A percentile compares a stretch with the other conserved stretches of the same genome.
phyloP scores from a whole-genome alignment of 2,329 filamentous ascomycete species.

The Akanthomyces muscarius region DNA sequence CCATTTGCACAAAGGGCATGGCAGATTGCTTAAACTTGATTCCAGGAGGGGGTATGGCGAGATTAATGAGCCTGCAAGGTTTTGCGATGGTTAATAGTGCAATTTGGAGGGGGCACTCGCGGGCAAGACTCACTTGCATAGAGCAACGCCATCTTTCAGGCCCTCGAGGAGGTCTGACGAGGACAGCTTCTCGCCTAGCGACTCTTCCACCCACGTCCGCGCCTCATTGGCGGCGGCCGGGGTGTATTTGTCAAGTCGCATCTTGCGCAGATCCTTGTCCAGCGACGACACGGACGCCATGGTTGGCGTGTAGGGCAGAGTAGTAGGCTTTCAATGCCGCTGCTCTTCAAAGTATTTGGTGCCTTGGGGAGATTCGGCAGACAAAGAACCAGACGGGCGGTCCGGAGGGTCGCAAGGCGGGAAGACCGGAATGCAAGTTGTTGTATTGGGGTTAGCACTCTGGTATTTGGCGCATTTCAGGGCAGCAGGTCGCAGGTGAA shows the following conservation, averaged over 20 bases:
- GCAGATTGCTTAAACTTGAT: slow-evolving; percentile 86
- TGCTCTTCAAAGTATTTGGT: not conserved
- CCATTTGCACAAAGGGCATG: slow-evolving; percentile 99
- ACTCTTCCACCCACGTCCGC: slow-evolving; percentile 78
- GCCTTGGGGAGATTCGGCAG: not conserved
- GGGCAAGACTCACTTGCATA: slow-evolving; percentile 71
- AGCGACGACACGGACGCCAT: slow-evolving; percentile 95
- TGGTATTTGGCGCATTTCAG: slow-evolving; percentile 21
- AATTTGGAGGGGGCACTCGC: not conserved
- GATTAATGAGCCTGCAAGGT: slow-evolving; percentile 67
- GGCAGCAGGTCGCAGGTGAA: not conserved
- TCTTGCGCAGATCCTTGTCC: slow-evolving; percentile 89
- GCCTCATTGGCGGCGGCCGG: slow-evolving; percentile 84
- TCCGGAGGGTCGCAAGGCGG: not conserved
- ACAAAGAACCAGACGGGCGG: not conserved
- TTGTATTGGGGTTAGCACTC: slow-evolving; percentile 15
- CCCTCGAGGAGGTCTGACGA: slow-evolving; percentile 75
- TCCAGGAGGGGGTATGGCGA: slow-evolving; percentile 69
- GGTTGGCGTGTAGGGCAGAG: slow-evolving; percentile 17
- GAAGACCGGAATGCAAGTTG: slow-evolving; percentile 18
- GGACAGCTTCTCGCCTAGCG: slow-evolving; percentile 69
- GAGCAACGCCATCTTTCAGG: slow-evolving; percentile 83
- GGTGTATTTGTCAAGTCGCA: slow-evolving; percentile 92
- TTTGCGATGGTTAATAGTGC: slow-evolving; percentile 18
- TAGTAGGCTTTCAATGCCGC: not conserved